phyloP scores from a whole-genome alignment of 2,329 filamentous ascomycete genomes.

The Exophiala mesophila region DNA sequence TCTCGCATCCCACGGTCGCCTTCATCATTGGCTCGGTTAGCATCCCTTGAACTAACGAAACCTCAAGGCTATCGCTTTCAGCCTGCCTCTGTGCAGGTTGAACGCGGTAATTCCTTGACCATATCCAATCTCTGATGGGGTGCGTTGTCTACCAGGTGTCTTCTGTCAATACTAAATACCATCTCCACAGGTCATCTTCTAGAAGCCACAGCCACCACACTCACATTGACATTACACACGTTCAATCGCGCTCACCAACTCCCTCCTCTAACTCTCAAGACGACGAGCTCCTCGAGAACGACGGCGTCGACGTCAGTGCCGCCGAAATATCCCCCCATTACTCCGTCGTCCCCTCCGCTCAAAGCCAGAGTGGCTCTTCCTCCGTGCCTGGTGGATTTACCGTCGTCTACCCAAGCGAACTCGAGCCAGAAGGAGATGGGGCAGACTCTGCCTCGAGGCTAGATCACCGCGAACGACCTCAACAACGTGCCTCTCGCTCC shows the following conservation, averaged over 20 bases:
- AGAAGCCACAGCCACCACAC: conserved; percentile 39
- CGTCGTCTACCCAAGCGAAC: conserved; percentile 39
- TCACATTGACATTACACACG: conserved; percentile 36
- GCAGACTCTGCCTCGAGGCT: conserved; percentile 39
- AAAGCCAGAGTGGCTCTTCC: conserved; percentile 25
- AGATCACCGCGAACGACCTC: conserved; percentile 15
- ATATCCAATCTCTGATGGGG: conserved; percentile 25
- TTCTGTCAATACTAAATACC: conserved; percentile 14
- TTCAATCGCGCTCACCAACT: conserved; percentile 36
- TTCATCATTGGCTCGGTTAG: conserved; percentile 23
- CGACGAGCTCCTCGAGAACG: conserved; percentile 42
- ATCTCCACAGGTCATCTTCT: conserved; percentile 12
- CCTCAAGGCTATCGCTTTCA: conserved; percentile 27
- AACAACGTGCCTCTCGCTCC: conserved; percentile 20
- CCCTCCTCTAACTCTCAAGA: conserved; percentile 38
- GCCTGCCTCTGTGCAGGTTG: conserved; percentile 22
- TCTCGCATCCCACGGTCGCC: conserved; percentile 19
- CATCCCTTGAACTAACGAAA: conserved; percentile 25
- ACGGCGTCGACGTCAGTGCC: conserved; percentile 39
- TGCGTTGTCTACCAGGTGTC: conserved; percentile 17
- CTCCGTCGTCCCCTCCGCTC: conserved; percentile 19
- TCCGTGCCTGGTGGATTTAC: conserved; percentile 26
- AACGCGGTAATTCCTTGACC: conserved; percentile 27
- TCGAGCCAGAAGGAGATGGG: conserved; percentile 34
- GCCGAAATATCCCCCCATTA: conserved; percentile 25